These are phyloP conservation scores for Mucor sp. DNA, from an alignment of 371 early-diverging fungal genomes.

Conservation along the genomic window DNA sequence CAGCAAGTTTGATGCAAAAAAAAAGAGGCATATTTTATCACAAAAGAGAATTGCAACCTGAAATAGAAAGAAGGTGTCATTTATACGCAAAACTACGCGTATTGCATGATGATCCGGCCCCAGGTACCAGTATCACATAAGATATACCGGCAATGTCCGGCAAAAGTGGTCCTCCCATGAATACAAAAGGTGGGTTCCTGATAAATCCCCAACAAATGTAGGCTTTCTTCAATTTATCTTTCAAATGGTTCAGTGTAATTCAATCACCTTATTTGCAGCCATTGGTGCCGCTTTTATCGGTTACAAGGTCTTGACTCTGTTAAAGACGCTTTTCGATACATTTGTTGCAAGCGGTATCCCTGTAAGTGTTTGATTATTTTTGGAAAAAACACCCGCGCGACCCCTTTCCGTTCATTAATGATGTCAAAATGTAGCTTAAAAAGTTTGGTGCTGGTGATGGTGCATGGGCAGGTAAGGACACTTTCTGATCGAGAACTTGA, in stretches of 20 bases:
- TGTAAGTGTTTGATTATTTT: slow-evolving; percentile 31
- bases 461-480: slow-evolving; percentile 77
- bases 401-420: neutral
- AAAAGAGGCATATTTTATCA: too few species aligned
- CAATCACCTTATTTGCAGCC: slow-evolving; percentile 44
- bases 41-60: too few species aligned
- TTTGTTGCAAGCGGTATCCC: slow-evolving; percentile 63
- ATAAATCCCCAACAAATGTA: neutral
- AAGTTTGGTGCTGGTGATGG: slow-evolving; percentile 84
- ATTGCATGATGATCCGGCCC: too few species aligned
- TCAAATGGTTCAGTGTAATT: slow-evolving; percentile 27
- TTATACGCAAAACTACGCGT: too few species aligned
- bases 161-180: too few species aligned
- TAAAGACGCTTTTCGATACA: slow-evolving; percentile 57
- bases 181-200: too few species aligned
- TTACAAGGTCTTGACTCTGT: slow-evolving; percentile 46
- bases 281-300: slow-evolving; percentile 54
- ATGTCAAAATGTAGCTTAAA: slow-evolving; percentile 53
- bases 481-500: neutral
- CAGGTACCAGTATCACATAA: too few species aligned
- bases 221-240: neutral
- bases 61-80: too few species aligned
- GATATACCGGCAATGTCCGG: too few species aligned
- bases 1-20: too few species aligned
- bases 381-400: neutral